A percentile compares a stretch with the other conserved stretches of the same genome.
Evolutionary conservation across 805 yeast genomes (phyloP).

Genomic region (Suhomyces kilbournensis): DNA sequence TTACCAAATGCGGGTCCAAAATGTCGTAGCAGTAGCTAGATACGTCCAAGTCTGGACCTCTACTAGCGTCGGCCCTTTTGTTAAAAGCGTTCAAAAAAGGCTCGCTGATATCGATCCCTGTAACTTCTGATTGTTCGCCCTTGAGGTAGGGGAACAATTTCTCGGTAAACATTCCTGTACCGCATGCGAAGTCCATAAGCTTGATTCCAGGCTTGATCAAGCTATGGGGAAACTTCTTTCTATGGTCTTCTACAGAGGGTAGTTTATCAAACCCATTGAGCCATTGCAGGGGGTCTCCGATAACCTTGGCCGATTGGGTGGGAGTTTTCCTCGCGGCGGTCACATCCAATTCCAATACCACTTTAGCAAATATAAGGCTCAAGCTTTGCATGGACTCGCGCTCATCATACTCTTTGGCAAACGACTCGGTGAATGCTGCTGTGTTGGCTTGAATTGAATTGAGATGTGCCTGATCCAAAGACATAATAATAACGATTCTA

Average conservation of each 20-base stretch:
- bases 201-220: constrained; percentile 20
- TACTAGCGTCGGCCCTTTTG: constrained; percentile 1
- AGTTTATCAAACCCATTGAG: constrained; percentile 11
- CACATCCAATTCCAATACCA: constrained; percentile 19
- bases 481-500: constrained; percentile 4
- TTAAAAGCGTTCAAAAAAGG: constrained; percentile 16
- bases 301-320: constrained; percentile 8
- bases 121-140: constrained; percentile 15
- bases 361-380: constrained; percentile 17
- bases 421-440: constrained; percentile 13
- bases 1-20: constrained; percentile 14
- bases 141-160: constrained; percentile 28
- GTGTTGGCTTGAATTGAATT: constrained; percentile 23
- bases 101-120: constrained; percentile 38
- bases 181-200: constrained; percentile 43
- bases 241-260: constrained; percentile 11
- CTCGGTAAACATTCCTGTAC: constrained; percentile 37
- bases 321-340: constrained; percentile 10
- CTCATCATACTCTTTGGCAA: constrained; percentile 21
- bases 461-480: constrained; percentile 11
- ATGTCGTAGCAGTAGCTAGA: constrained; percentile 22
- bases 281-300: constrained; percentile 15
- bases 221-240: constrained; percentile 8
- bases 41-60: not conserved
- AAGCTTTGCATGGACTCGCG: constrained; percentile 15